Evolutionary conservation across 1,284 basidiomycete species (phyloP).

Genomic region (Pyrrhoderma noxium): DNA sequence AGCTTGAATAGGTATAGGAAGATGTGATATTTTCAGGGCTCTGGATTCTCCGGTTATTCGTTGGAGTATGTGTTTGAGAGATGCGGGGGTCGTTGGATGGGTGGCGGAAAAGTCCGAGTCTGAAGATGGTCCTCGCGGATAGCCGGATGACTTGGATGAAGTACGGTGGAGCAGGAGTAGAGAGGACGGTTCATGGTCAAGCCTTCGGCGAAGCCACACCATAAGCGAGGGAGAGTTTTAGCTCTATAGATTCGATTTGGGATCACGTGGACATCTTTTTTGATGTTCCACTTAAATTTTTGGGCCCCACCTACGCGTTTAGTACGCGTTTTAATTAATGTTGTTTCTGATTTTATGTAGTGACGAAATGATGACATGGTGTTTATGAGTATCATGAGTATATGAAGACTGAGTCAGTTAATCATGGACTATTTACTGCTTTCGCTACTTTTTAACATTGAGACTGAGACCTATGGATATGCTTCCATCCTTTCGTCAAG

Average conservation of each 20-base stretch:
- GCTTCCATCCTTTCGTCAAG: no score
- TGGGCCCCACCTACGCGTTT: background rate
- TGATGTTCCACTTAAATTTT: background rate
- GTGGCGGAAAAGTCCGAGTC: conserved; percentile 14
- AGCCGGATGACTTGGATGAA: conserved; percentile 3
- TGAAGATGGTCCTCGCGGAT: conserved; percentile 6
- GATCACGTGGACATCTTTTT: background rate
- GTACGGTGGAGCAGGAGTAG: conserved; percentile 13
- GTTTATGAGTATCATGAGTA: background rate
- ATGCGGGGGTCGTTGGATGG: conserved; percentile 2
- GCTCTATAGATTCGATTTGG: background rate
- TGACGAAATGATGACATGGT: no score
- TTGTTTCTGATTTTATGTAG: no score
- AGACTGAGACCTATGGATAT: no score
- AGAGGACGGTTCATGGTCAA: background rate
- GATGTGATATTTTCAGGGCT: no score
- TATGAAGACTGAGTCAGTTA: background rate
- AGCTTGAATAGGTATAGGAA: no score
- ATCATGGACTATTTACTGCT: background rate
- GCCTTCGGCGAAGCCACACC: background rate
- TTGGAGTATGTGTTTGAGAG: background rate
- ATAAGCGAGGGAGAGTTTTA: background rate
- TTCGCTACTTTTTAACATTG: background rate
- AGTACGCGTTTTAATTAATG: background rate
- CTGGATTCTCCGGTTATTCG: no score